phyloP scores from a whole-genome alignment of 306 rosid species.

The Lupinus albus region DNA sequence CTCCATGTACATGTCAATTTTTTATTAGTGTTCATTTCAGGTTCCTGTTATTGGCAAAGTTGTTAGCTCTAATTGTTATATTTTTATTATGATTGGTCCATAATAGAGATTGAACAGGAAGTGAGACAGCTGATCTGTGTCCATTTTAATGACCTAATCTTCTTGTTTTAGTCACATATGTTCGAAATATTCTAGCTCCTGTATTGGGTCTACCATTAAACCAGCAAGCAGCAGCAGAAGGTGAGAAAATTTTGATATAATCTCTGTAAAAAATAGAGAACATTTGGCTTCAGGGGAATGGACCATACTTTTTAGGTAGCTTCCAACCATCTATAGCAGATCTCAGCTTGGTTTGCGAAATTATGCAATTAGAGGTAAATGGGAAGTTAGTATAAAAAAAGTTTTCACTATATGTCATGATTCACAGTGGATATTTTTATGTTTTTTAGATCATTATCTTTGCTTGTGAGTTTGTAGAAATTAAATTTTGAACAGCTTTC shows the following conservation, averaged over 20 bases:
- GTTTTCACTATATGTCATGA: constrained; percentile 12
- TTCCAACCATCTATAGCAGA: constrained; percentile 77
- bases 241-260: constrained; percentile 60
- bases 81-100: no score
- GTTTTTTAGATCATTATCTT: neutral
- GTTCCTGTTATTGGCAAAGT: no score
- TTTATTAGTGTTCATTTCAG: no score
- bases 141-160: constrained; percentile 36
- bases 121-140: no score
- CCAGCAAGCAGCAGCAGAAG: constrained; percentile 72
- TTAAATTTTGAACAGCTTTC: constrained; percentile 10
- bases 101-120: no score
- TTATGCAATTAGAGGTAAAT: constrained; percentile 83
- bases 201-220: constrained; percentile 53
- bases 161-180: constrained; percentile 54
- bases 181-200: constrained; percentile 68
- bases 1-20: no score
- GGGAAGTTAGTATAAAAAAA: constrained; percentile 14
- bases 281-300: constrained; percentile 72
- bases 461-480: constrained; percentile 26
- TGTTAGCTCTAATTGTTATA: no score
- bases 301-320: constrained; percentile 72
- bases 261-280: constrained; percentile 76
- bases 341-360: constrained; percentile 77
- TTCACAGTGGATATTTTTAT: neutral